Evolutionary conservation across 768 basidiomycete genomes (phyloP).

Genomic region (Psilocybe cyanescens): DNA sequence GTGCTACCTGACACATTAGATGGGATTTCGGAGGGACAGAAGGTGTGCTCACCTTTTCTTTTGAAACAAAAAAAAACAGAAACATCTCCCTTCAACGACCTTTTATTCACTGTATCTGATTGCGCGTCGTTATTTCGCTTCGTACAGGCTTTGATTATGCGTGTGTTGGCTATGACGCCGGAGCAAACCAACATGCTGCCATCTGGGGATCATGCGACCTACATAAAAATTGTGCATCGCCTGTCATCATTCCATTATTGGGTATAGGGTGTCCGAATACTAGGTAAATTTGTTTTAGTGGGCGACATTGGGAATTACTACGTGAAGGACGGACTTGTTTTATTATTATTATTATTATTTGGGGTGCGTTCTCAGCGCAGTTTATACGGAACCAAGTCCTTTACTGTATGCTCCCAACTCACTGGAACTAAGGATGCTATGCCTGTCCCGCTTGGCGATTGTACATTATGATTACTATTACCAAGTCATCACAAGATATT

Average conservation of each 20-base stretch:
- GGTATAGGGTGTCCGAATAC: too few relatives aligned
- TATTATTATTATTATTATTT: too few relatives aligned
- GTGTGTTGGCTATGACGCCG: conserved; percentile 79
- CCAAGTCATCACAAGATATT: too few relatives aligned
- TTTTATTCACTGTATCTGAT: not conserved
- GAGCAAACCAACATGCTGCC: conserved; percentile 83
- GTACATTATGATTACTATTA: too few relatives aligned
- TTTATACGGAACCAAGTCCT: too few relatives aligned
- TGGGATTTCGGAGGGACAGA: conserved; percentile 70
- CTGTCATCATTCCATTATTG: too few relatives aligned
- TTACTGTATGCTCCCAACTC: too few relatives aligned
- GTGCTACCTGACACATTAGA: conserved; percentile 56
- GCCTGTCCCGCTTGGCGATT: too few relatives aligned
- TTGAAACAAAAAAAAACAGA: too few relatives aligned
- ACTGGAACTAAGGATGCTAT: too few relatives aligned
- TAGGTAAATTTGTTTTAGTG: conserved; percentile 28
- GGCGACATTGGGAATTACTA: conserved; percentile 42
- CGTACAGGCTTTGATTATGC: conserved; percentile 70
- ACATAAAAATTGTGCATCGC: conserved; percentile 78
- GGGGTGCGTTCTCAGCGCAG: too few relatives aligned
- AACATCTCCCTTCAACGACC: too few relatives aligned
- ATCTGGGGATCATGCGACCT: conserved; percentile 71
- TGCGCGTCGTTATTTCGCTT: not conserved
- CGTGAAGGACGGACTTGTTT: conserved; percentile 7
- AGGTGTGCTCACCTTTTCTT: conserved; percentile 38